phyloP scores from a whole-genome alignment of 2,329 filamentous ascomycete genomes.

The Chaetomium olivaceum region DNA sequence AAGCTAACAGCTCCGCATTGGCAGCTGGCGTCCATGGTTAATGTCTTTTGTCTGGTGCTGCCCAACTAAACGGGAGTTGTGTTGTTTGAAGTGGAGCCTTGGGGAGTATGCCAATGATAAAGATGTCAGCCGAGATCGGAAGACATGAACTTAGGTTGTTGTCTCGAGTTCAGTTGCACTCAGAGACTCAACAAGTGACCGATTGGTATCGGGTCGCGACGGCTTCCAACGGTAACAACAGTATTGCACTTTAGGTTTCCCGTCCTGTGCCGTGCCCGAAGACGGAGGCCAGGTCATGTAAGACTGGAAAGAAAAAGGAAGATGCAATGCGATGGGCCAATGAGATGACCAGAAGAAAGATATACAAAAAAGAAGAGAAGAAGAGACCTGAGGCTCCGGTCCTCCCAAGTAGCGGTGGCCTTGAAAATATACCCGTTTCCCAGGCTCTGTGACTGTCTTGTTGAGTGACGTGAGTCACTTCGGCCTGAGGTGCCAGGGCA shows the following conservation, averaged over 20 bases:
- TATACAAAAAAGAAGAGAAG: background rate
- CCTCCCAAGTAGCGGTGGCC: background rate
- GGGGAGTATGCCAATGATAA: background rate
- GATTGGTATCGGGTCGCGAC: slow-evolving; percentile 14
- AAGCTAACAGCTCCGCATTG: slow-evolving; percentile 66
- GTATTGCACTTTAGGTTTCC: background rate
- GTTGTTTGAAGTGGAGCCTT: background rate
- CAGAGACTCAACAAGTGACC: background rate
- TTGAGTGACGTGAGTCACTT: slow-evolving; percentile 26
- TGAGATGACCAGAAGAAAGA: background rate
- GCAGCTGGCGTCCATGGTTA: slow-evolving; percentile 58
- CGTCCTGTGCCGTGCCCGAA: slow-evolving; percentile 19
- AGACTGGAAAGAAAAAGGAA: background rate
- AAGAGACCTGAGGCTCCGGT: slow-evolving; percentile 15
- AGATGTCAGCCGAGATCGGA: background rate
- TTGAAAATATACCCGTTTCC: slow-evolving; percentile 11
- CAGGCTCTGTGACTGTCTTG: slow-evolving; percentile 8
- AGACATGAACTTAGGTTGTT: background rate
- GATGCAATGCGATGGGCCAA: background rate
- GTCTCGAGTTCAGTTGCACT: background rate
- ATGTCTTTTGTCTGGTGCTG: background rate
- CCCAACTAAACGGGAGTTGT: background rate
- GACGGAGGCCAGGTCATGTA: slow-evolving; percentile 14
- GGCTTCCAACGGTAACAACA: slow-evolving; percentile 22
- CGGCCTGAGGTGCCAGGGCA: slow-evolving; percentile 16